Conservation (phyloP, 805 yeast genomes). For the Candida glaebosa region DNA sequence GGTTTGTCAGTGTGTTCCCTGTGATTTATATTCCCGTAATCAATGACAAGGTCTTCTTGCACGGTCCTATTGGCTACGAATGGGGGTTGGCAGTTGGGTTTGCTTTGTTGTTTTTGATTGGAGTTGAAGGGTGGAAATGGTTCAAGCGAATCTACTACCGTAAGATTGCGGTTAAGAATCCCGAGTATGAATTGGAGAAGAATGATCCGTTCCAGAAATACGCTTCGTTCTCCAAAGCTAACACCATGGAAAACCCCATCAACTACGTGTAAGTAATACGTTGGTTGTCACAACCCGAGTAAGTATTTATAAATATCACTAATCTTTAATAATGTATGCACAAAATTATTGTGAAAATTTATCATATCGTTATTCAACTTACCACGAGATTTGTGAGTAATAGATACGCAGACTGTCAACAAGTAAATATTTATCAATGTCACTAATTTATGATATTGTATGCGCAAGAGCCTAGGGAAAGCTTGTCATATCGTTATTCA, state of each 20-base stretch:
- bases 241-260: slow-evolving; percentile 29
- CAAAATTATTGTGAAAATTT: no score
- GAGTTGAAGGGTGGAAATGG: slow-evolving; percentile 67
- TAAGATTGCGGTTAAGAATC: slow-evolving; percentile 44
- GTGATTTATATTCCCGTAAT: slow-evolving; percentile 87
- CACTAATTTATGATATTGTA: no score
- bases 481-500: no score
- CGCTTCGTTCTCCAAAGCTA: slow-evolving; percentile 54
- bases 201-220: slow-evolving; percentile 61
- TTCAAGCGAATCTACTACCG: slow-evolving; percentile 55
- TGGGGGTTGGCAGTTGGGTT: slow-evolving; percentile 75
- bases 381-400: no score
- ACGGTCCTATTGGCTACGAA: slow-evolving; percentile 67
- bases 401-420: no score
- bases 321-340: no score
- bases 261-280: background rate
- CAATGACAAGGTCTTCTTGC: slow-evolving; percentile 71
- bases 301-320: no score
- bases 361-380: no score
- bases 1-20: slow-evolving; percentile 71
- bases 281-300: no score
- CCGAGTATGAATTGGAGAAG: slow-evolving; percentile 62
- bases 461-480: no score
- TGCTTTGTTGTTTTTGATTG: slow-evolving; percentile 51
- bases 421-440: no score